These are phyloP conservation scores for Nidularia pulvinata DNA, from an alignment of 768 basidiomycete genomes.

Conservation along the genomic window DNA sequence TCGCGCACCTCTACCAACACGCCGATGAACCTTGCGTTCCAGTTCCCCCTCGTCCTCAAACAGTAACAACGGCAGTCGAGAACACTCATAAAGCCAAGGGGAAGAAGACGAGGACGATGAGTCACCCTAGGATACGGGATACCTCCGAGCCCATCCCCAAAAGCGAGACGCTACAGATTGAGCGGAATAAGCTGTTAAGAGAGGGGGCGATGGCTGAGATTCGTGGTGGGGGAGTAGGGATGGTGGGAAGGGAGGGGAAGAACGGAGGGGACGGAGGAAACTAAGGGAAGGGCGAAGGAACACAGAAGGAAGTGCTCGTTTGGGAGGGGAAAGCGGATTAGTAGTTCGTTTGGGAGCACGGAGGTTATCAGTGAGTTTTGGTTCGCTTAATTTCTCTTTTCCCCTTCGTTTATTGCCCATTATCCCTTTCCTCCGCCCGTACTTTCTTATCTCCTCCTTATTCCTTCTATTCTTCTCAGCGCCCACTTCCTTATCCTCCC, in stretches of 20 bases:
- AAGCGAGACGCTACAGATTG: conserved; percentile 65
- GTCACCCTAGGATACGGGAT: conserved; percentile 35
- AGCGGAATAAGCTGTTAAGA: conserved; percentile 64
- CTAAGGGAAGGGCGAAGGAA: conserved; percentile 22
- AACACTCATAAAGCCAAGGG: conserved; percentile 47
- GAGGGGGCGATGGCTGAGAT: conserved; percentile 50
- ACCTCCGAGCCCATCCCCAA: conserved; percentile 45
- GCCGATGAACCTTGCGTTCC: conserved; percentile 8
- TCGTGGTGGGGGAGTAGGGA: too few species aligned
- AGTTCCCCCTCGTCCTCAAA: too few species aligned
- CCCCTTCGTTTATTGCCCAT: conserved; percentile 3
- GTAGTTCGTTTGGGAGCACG: too few species aligned
- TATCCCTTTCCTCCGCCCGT: not conserved
- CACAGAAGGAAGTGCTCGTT: conserved; percentile 63
- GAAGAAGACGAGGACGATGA: conserved; percentile 17
- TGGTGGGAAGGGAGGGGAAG: conserved; percentile 11
- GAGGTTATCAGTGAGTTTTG: conserved; percentile 66
- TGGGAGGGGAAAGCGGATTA: conserved; percentile 76
- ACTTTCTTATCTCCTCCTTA: too few species aligned
- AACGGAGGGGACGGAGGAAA: conserved; percentile 9
- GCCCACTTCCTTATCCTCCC: too few species aligned
- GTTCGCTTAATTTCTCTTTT: conserved; percentile 56
- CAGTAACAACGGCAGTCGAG: conserved; percentile 28
- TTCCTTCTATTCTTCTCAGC: too few species aligned
- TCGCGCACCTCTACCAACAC: conserved; percentile 44